Conservation (phyloP, 2,329 filamentous ascomycete genomes). For the Thielaviopsis ethacetica region DNA sequence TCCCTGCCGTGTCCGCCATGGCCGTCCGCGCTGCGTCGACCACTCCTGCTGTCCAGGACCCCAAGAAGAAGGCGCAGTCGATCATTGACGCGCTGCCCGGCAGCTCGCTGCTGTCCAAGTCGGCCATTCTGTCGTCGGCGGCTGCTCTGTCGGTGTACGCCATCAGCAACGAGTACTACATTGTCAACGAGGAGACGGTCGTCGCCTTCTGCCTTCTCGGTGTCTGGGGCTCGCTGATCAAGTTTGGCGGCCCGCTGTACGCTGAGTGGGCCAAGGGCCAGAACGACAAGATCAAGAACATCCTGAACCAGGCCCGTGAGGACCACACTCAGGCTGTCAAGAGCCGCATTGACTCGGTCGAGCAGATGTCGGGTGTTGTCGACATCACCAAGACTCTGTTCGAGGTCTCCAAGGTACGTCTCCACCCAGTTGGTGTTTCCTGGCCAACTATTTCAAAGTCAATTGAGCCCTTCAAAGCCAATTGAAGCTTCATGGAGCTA, state of each 20-base stretch:
- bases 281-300: conserved; percentile 81
- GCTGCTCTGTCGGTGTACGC: conserved; percentile 84
- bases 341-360: conserved; percentile 81
- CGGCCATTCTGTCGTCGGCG: conserved; percentile 84
- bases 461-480: background rate
- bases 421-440: background rate
- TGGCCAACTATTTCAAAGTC: background rate
- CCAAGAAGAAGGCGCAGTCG: conserved; percentile 92
- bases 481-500: no score
- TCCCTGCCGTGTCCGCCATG: conserved; percentile 58
- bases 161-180: conserved; percentile 98
- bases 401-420: conserved; percentile 83
- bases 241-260: conserved; percentile 87
- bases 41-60: conserved; percentile 61
- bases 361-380: conserved; percentile 87
- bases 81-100: conserved; percentile 88
- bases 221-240: conserved; percentile 83
- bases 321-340: conserved; percentile 95
- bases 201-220: conserved; percentile 83
- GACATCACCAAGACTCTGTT: conserved; percentile 96
- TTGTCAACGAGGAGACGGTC: conserved; percentile 97
- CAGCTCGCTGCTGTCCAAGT: conserved; percentile 85
- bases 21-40: conserved; percentile 39
- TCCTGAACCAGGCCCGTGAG: conserved; percentile 82
- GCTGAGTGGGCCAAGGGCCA: conserved; percentile 80